Conservation (phyloP, 2,329 filamentous ascomycete genomes). For the Neobulgaria alba region DNA sequence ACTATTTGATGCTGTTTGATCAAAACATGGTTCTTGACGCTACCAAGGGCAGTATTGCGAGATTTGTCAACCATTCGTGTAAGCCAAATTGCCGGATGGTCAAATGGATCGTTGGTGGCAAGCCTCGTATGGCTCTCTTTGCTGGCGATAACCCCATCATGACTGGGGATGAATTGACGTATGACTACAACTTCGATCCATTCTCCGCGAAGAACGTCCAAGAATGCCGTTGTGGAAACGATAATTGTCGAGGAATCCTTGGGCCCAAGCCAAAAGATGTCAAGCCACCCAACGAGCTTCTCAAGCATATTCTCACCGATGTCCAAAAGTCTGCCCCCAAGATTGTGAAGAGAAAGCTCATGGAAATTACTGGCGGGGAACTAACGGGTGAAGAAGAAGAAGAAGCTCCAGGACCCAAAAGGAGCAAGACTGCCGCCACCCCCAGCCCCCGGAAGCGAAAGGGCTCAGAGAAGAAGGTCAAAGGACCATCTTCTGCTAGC, state of each 20-base stretch:
- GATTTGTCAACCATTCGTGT: conserved; percentile 97
- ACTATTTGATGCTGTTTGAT: conserved; percentile 97
- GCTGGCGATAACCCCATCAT: conserved; percentile 82
- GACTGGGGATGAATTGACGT: conserved; percentile 93
- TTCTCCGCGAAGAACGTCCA: conserved; percentile 63
- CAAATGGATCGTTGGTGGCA: conserved; percentile 90
- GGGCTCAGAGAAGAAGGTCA: too few relatives aligned
- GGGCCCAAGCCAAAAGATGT: conserved; percentile 52
- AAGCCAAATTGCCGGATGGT: conserved; percentile 96
- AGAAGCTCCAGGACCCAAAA: conserved; percentile 30
- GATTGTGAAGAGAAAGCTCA: conserved; percentile 47
- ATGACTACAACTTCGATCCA: conserved; percentile 73
- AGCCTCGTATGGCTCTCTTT: conserved; percentile 94
- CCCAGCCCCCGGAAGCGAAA: conserved; percentile 32
- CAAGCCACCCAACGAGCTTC: conserved; percentile 39
- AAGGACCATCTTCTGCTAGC: conserved; percentile 26
- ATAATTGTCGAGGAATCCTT: conserved; percentile 56
- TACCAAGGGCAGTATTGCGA: conserved; percentile 88
- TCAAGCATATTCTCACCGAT: conserved; percentile 29
- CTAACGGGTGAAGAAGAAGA: conserved; percentile 18
- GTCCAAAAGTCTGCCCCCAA: conserved; percentile 37
- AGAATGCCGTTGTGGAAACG: conserved; percentile 53
- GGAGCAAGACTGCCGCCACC: conserved; percentile 38
- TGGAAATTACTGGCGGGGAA: conserved; percentile 38
- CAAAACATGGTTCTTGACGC: conserved; percentile 98